Percentiles rank a stretch among this genome's conserved stretches.
Evolutionary conservation across 2,329 filamentous ascomycete species (phyloP).

Genomic region (Diplodia sapinea): DNA sequence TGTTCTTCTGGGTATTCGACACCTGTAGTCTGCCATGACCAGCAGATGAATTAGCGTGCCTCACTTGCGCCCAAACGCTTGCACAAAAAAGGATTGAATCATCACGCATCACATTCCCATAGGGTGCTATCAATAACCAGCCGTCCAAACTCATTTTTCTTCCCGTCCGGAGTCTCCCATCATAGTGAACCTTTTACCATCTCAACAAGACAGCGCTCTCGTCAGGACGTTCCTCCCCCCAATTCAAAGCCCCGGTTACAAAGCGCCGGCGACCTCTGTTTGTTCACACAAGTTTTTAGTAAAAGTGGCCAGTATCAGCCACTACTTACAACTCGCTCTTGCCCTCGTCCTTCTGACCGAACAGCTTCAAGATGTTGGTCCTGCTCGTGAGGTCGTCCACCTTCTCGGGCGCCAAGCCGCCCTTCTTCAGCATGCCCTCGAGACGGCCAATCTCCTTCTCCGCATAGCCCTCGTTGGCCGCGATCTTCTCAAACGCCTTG

Average conservation of each 20-base stretch:
- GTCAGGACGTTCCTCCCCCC: not conserved
- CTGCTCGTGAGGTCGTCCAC: conserved; percentile 84
- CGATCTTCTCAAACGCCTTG: conserved; percentile 85
- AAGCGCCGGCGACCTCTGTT: no score
- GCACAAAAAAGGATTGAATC: not conserved
- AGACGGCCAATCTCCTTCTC: conserved; percentile 85
- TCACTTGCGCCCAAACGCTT: no score
- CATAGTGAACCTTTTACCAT: not conserved
- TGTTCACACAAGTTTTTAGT: not conserved
- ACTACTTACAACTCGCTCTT: conserved; percentile 72
- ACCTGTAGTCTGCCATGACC: no score
- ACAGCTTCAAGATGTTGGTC: conserved; percentile 85
- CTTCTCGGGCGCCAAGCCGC: conserved; percentile 83
- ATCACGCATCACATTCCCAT: not conserved
- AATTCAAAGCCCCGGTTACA: not conserved
- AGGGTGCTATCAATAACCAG: not conserved
- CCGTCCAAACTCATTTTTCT: not conserved
- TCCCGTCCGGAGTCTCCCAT: not conserved
- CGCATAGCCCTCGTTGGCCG: conserved; percentile 76
- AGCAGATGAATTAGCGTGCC: no score
- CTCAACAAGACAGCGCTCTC: not conserved
- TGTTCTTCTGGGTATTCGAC: no score
- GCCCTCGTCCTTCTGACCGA: conserved; percentile 59
- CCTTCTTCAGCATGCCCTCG: conserved; percentile 81
- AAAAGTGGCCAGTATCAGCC: no score